Evolutionary conservation across 2,329 filamentous ascomycete genomes (phyloP), one percentile per base, ranked within the genome.

Genomic region (Fusarium brachygibbosum): DNA sequence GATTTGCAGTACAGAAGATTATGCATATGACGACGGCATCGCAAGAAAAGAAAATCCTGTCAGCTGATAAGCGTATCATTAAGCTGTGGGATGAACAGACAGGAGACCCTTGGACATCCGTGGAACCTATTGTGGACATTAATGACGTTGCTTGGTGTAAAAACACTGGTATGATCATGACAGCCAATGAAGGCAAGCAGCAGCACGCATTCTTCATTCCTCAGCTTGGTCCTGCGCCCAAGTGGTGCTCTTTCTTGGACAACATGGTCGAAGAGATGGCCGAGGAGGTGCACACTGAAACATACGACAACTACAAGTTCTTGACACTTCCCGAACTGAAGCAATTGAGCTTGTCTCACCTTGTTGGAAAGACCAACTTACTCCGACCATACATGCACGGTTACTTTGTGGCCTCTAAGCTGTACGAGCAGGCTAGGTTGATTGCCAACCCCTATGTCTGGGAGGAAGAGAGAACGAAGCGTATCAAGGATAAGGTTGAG

Each of bases 291-390:
- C 86, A 84, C 63, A 91, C 91, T 31, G 91, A 96, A 73, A 93
- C 96, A 12, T 99, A 99, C 83, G 96, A 99, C 81, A 98, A 99
- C 81, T 98, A 95, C 88, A 99, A 98, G 82, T 99, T 99, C 87
- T 85, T 99, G 76, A 97, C 95, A 3, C 80, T 93, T 65, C 89
- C 93, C 42, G 94, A 99, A 79, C 85, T 99, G 54, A 92, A 92
- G 74, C 88, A 91, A 35, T 87, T 99, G 70, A 97, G 93, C 77
- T 81, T 99, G 76, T 91, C 93, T 54, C 95, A 98, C 77, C 85
- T 99, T 48, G 87, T 99, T 59, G 95, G 95, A 70, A 94, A 93
- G 74, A 97, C 94, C 29, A 96, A 93, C 76, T 83, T 98, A 21
- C 84, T 99, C 40, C 88, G 95, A 44, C 96, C 96, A 42, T 99